These are phyloP conservation scores for Colletotrichum magnum DNA, from an alignment of 2,329 filamentous ascomycete species.

Conservation along the genomic window DNA sequence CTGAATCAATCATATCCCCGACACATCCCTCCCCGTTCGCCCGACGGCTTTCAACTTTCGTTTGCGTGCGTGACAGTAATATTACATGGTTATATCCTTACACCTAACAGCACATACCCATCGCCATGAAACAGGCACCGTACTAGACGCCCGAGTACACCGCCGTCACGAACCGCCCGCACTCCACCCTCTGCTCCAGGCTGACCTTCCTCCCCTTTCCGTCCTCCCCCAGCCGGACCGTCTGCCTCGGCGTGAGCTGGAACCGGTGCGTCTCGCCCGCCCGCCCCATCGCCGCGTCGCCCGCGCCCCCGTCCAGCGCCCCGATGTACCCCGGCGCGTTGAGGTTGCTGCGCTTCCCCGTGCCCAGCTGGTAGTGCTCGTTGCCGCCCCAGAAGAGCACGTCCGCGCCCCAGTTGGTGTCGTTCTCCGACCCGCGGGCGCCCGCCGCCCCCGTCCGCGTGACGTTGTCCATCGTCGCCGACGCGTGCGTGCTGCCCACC, in stretches of 20 bases:
- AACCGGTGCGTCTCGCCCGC: slow-evolving; percentile 79
- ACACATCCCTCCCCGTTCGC: not conserved
- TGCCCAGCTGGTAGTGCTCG: slow-evolving; percentile 93
- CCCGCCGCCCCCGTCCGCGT: slow-evolving; percentile 74
- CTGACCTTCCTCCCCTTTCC: slow-evolving; percentile 77
- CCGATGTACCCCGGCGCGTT: slow-evolving; percentile 83
- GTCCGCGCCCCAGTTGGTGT: slow-evolving; percentile 90
- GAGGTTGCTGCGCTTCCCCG: slow-evolving; percentile 87
- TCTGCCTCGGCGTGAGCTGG: slow-evolving; percentile 83
- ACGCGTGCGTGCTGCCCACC: slow-evolving; percentile 84
- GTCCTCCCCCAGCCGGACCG: slow-evolving; percentile 72
- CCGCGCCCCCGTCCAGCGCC: slow-evolving; percentile 75
- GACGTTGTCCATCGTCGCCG: slow-evolving; percentile 87
- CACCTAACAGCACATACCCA: slow-evolving; percentile 25
- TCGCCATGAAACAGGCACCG: slow-evolving; percentile 27
- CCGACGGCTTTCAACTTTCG: not conserved
- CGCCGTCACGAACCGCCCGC: slow-evolving; percentile 84
- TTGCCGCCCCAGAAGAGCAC: slow-evolving; percentile 96
- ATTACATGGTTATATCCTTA: slow-evolving; percentile 38
- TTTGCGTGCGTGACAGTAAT: not conserved
- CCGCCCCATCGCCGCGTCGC: slow-evolving; percentile 72
- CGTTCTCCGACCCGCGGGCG: slow-evolving; percentile 68
- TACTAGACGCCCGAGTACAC: slow-evolving; percentile 78
- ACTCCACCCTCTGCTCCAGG: slow-evolving; percentile 90
- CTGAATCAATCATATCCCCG: slow-evolving; percentile 1